Evolutionary conservation across 305 asterid species (phyloP), one percentile per base, ranked within the genome.

Genomic region (Fraxinus platypoda): DNA sequence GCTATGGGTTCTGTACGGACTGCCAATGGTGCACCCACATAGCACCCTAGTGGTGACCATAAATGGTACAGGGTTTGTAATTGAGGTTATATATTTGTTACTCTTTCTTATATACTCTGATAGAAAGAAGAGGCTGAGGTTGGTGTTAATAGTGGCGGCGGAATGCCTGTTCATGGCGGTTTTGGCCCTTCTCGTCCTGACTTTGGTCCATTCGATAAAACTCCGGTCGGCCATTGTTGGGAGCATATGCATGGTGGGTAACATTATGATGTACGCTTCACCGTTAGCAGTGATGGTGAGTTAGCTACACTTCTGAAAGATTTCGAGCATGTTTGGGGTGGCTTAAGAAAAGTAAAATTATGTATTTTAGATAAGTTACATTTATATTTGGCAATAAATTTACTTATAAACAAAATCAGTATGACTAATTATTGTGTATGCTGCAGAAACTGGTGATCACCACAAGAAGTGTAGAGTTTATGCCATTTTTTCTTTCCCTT

Each of bases 1-100:
- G 21, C 88, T 96, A 0, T 96, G 99, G 99, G 86, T 93, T 41
- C 87, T 94, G 62, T 96, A 96, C 75, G 99, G 99, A 0, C 87
- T 94, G 82, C 99, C 99, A 0, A 6, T 90, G 74, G 98, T 94
- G 30, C 97, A 94, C 85, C 98, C 98, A 0, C 31, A 93, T 73
- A 96, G 98, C 91, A 87, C 83, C 5, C 90, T 94, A 0, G 98
- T 96, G 5, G 76, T 94, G 54, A 96, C 98, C 38, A 91, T 93
- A 6, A 94, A 96, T 38, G 97, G 98, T 0, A 62, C 95, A 0
- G 99, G 99, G 0, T 81, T 96, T 13, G 89, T 79, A 7, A 94
- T 96, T 1, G 99, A 96, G 89, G 66, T 90, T 0, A 84, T 91
- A 1, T 94, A 88, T 75, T 43, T 96, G 74, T 41, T 82, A 1